Base-by-base conservation (phyloP, 805 yeast genomes). In the Spathaspora passalidarum region DNA sequence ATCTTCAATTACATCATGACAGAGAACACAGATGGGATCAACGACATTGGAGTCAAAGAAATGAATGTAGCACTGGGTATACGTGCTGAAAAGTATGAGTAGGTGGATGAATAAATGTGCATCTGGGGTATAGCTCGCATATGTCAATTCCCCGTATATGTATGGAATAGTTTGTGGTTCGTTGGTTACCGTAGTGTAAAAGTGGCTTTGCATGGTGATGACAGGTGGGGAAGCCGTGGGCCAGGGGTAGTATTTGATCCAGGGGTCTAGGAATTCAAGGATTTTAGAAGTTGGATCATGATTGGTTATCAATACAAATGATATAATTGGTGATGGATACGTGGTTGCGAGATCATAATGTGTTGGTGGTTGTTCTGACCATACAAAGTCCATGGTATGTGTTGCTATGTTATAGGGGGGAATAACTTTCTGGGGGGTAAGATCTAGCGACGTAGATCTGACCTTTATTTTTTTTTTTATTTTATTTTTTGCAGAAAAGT, bases 11-110 rank as follows among this genome's bases (percentile, higher is more conserved):
- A 51, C 46, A 3, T 79, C 76, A 32, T 74, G 66, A 1, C 76
- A 70, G 49, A 79, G 83, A 7, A 77, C 69, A 38, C 83, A 56
- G 8, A 82, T 42, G 39, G 77, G 74, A 47, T 84, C 88, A 6
- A 82, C 80, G 39, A 79, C 84, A 13, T 40, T 40, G 1, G 73
- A 69, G 53, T 82, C 88, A 48, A 68, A 64, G 2, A 68, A 49
- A 34, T 72, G 77, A 4, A 79, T 66, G 54, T 65, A 78, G 45
- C 70, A 73, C 42, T 52, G 63, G 22, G 46, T 20, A 44, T 47
- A 38, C 19, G 26, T 51, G 4, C 76, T 63, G 43, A 78, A 63
- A 3, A 66, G 58, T 47, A 60, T 63, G 5, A 81, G 54, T 0
- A 80, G 42, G 5, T 65, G 57, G 1, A 73, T 57, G 4, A 80